These are phyloP conservation scores for Cercophora newfieldiana DNA, from an alignment of 495 filamentous ascomycete species.

Conservation along the genomic window DNA sequence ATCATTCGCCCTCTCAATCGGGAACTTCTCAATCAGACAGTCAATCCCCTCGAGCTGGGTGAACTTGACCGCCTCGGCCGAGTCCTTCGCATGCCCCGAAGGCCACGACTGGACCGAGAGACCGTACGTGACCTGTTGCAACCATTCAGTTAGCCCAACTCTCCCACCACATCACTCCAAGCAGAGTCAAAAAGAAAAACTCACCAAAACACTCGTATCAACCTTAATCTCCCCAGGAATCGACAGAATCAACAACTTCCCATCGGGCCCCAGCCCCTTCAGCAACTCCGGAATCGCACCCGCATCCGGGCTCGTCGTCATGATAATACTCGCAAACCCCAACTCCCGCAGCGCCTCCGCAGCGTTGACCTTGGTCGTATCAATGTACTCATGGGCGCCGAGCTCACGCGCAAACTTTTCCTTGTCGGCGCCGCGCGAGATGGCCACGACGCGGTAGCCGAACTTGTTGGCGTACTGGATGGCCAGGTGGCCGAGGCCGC, in stretches of 20 bases:
- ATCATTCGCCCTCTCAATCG: slow-evolving; percentile 56
- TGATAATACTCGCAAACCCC: slow-evolving; percentile 63
- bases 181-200: background rate
- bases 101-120: slow-evolving; percentile 62
- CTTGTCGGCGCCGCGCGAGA: slow-evolving; percentile 60
- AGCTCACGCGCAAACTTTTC: slow-evolving; percentile 58
- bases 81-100: slow-evolving; percentile 61
- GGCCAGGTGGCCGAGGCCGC: slow-evolving; percentile 67
- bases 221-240: slow-evolving; percentile 14
- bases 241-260: slow-evolving; percentile 51
- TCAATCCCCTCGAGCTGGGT: slow-evolving; percentile 57
- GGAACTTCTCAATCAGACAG: slow-evolving; percentile 64
- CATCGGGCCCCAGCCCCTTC: slow-evolving; percentile 53
- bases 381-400: slow-evolving; percentile 69
- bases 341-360: slow-evolving; percentile 53
- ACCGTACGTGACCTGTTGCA: slow-evolving; percentile 16
- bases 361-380: slow-evolving; percentile 55
- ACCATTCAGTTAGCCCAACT: background rate
- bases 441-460: slow-evolving; percentile 64
- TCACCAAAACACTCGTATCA: slow-evolving; percentile 14
- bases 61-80: slow-evolving; percentile 66
- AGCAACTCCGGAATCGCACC: slow-evolving; percentile 55
- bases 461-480: slow-evolving; percentile 66
- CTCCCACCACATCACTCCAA: background rate
- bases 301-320: slow-evolving; percentile 63